Evolutionary conservation across 371 early-diverging fungal species (phyloP).

Genomic region (Circinella umbellata): DNA sequence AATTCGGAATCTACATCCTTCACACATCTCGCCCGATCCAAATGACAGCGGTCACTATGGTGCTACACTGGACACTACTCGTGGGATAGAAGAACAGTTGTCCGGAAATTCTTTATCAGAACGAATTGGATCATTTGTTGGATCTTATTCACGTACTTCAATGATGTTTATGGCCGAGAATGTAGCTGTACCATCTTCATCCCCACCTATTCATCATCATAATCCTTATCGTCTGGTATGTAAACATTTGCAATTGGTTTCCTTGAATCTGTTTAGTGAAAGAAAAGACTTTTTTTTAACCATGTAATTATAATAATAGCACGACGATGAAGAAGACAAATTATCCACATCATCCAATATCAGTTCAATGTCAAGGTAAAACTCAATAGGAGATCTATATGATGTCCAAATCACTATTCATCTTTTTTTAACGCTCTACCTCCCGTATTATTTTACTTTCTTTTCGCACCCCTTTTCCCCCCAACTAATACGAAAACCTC

Average conservation of each 20-base stretch:
- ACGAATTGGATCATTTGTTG: slow-evolving; percentile 48
- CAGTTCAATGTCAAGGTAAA: slow-evolving; percentile 25
- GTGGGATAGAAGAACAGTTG: slow-evolving; percentile 10
- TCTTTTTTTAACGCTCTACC: not conserved
- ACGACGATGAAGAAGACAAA: slow-evolving; percentile 42
- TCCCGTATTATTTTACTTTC: not conserved
- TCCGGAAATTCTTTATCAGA: slow-evolving; percentile 23
- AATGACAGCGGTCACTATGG: slow-evolving; percentile 12
- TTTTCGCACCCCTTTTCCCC: too few species aligned
- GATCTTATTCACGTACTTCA: slow-evolving; percentile 54
- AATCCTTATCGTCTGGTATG: not conserved
- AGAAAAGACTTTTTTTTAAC: too few species aligned
- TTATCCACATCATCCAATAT: slow-evolving; percentile 26
- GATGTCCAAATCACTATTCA: too few species aligned
- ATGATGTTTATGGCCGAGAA: slow-evolving; percentile 60
- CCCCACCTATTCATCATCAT: not conserved
- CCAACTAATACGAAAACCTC: not conserved
- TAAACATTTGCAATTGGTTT: too few species aligned
- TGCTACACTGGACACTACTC: not conserved
- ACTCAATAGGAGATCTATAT: not conserved
- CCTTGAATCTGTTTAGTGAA: too few species aligned
- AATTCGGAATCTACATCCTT: slow-evolving; percentile 47
- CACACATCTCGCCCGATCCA: slow-evolving; percentile 30
- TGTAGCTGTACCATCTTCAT: slow-evolving; percentile 30
- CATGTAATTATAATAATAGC: slow-evolving; percentile 3